Percentiles rank a stretch among this genome's conserved stretches.
Conservation (phyloP, 805 yeast species). For the Sugiyamaella americana region DNA sequence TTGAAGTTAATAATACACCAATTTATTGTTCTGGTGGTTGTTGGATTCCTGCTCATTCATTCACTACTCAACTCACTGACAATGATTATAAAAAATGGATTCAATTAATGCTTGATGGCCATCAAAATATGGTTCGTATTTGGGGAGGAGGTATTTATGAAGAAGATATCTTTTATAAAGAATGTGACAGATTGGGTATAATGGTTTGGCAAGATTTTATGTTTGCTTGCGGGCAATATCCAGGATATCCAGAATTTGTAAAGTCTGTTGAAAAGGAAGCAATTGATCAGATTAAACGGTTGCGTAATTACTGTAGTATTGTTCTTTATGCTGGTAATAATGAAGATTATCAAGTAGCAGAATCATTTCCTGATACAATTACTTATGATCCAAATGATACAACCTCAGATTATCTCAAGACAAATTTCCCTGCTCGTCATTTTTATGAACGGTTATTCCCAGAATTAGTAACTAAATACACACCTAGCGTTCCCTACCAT, state of each 20-base stretch:
- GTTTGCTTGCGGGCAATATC: conserved; percentile 55
- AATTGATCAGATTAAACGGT: conserved; percentile 35
- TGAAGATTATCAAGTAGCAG: conserved; percentile 44
- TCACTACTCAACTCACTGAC: conserved; percentile 31
- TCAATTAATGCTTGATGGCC: conserved; percentile 33
- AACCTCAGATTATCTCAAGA: conserved; percentile 16
- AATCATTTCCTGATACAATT: conserved; percentile 29
- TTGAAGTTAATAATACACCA: conserved; percentile 38
- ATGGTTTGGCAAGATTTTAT: conserved; percentile 52
- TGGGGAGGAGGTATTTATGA: conserved; percentile 51
- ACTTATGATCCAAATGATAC: conserved; percentile 27
- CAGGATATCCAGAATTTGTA: conserved; percentile 37
- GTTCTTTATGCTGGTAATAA: conserved; percentile 42
- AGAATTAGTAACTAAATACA: conserved; percentile 25
- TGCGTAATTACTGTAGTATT: conserved; percentile 39
- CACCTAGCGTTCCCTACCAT: conserved; percentile 35
- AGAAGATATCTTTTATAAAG: conserved; percentile 37
- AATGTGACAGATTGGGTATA: conserved; percentile 41
- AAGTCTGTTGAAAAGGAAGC: conserved; percentile 36
- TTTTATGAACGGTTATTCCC: conserved; percentile 40
- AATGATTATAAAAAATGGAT: conserved; percentile 38
- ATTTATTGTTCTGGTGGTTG: conserved; percentile 39
- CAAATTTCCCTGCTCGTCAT: conserved; percentile 39
- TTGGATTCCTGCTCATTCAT: conserved; percentile 47
- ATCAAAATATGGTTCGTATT: conserved; percentile 42